Conservation (phyloP, 2,329 filamentous ascomycete genomes). For the Xylaria sp. region DNA sequence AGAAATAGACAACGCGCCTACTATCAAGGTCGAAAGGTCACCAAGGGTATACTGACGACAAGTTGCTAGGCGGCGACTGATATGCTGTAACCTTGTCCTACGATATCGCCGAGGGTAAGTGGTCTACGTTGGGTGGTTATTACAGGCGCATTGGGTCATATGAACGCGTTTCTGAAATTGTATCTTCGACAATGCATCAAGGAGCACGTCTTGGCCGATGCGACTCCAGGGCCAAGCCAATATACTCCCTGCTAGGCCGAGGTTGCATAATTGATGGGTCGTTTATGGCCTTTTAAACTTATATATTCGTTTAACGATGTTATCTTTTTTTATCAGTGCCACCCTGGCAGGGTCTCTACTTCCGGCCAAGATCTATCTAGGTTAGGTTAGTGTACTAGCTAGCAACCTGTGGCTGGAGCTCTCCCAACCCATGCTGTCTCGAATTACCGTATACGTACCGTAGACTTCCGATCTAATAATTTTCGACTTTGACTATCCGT, state of each 20-base stretch:
- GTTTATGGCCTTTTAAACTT: neutral
- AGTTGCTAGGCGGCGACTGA: neutral
- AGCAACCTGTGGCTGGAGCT: neutral
- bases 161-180: slow-evolving; percentile 33
- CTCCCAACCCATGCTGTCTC: neutral
- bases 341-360: neutral
- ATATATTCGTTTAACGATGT: neutral
- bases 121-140: slow-evolving; percentile 7
- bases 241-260: slow-evolving; percentile 25
- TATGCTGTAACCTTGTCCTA: neutral
- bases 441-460: slow-evolving; percentile 19
- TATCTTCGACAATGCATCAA: slow-evolving; percentile 29
- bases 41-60: neutral
- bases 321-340: neutral
- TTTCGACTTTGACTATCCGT: slow-evolving; percentile 41
- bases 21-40: neutral
- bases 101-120: neutral
- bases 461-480: slow-evolving; percentile 35
- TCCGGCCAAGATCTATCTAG: neutral
- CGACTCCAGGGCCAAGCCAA: slow-evolving; percentile 20
- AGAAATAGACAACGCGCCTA: neutral
- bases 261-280: slow-evolving; percentile 14
- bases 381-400: neutral
- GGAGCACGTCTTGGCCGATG: slow-evolving; percentile 26
- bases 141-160: slow-evolving; percentile 14